Conservation (phyloP, 2,329 filamentous ascomycete genomes). For the Alternaria sp. region DNA sequence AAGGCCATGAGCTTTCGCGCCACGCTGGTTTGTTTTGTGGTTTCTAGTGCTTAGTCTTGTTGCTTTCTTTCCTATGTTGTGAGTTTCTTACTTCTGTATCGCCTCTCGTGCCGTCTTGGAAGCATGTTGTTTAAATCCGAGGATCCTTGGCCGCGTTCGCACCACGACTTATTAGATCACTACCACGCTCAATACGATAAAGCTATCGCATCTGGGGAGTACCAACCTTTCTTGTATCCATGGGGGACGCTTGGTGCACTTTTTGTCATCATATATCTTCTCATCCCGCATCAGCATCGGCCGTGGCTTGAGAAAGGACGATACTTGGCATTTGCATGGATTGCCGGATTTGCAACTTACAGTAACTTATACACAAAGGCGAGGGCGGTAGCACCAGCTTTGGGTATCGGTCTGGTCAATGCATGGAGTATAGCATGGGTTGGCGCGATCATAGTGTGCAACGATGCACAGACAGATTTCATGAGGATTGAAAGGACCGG, state of each 20-base stretch:
- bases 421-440: conserved; percentile 63
- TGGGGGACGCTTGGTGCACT: conserved; percentile 49
- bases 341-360: conserved; percentile 53
- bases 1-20: conserved; percentile 12
- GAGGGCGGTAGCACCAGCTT: conserved; percentile 58
- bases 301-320: conserved; percentile 50
- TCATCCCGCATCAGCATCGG: conserved; percentile 56
- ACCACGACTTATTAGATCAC: conserved; percentile 41
- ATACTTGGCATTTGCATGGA: conserved; percentile 53
- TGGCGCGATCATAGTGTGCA: conserved; percentile 59
- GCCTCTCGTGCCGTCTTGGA: conserved; percentile 1
- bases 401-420: conserved; percentile 61
- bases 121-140: conserved; percentile 19
- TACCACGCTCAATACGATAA: conserved; percentile 51
- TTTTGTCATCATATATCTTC: conserved; percentile 56
- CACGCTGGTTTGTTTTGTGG: conserved; percentile 19
- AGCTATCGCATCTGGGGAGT: conserved; percentile 48
- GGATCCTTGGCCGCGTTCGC: conserved; percentile 39
- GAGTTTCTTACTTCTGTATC: conserved; percentile 1
- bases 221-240: conserved; percentile 54
- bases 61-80: conserved; percentile 1
- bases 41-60: neutral
- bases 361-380: conserved; percentile 54
- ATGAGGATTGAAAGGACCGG: conserved; percentile 59
- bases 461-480: conserved; percentile 63